A percentile compares a stretch with the other conserved stretches of the same genome.
Evolutionary conservation across 257 asterid genomes (phyloP).

Genomic region (Fraxinus americana): DNA sequence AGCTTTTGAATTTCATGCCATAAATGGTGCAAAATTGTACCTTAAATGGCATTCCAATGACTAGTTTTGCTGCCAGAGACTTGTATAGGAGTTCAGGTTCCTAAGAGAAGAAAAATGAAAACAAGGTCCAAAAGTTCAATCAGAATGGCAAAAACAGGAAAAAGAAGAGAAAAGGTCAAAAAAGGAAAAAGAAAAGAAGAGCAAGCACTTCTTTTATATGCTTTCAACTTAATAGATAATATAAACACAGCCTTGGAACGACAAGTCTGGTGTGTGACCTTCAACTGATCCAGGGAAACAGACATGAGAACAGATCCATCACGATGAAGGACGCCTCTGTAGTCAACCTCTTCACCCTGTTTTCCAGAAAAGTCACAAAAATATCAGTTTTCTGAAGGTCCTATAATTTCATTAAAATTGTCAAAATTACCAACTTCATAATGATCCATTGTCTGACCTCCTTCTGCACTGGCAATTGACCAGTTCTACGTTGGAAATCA

Average conservation of each 20-base stretch:
- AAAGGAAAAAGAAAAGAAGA: background rate
- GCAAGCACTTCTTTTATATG: background rate
- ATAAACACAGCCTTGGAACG: background rate
- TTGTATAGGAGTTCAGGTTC: constrained; percentile 89
- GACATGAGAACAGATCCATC: constrained; percentile 99
- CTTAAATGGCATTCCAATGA: constrained; percentile 97
- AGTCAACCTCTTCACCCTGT: constrained; percentile 98
- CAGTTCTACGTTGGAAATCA: constrained; percentile 95
- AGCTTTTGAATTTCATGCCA: constrained; percentile 5
- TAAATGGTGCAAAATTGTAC: constrained; percentile 35
- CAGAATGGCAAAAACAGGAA: background rate
- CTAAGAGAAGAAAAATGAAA: constrained; percentile 34
- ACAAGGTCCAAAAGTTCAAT: constrained; percentile 16
- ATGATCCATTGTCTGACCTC: constrained; percentile 59
- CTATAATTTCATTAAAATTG: constrained; percentile 11
- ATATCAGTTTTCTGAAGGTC: constrained; percentile 20
- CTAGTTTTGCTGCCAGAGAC: constrained; percentile 87
- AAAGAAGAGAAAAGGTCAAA: background rate
- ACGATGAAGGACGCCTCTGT: constrained; percentile 92
- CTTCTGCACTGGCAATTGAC: constrained; percentile 87
- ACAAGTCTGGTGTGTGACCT: constrained; percentile 48
- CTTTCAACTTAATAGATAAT: constrained; percentile 5
- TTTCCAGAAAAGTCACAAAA: constrained; percentile 10
- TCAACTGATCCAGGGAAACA: constrained; percentile 85
- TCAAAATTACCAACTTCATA: background rate